Evolutionary conservation across 148 eudicot species (phyloP).

Genomic region (Camellia sinensis): DNA sequence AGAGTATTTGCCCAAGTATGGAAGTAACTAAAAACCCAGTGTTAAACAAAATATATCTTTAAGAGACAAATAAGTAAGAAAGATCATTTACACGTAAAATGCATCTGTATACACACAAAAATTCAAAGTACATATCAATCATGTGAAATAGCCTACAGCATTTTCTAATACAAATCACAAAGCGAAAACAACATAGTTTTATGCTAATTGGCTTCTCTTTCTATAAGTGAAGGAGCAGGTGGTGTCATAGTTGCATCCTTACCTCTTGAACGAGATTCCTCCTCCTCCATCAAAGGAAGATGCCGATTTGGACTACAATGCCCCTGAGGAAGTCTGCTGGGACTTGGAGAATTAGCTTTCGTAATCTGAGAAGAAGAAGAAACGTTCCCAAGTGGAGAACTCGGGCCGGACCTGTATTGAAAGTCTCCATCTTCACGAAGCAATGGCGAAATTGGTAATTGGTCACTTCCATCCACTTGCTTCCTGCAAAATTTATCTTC

Average conservation of each 20-base stretch:
- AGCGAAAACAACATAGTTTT: background rate
- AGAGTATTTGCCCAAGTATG: background rate
- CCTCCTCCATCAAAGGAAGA: slow-evolving; percentile 33
- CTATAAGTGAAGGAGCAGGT: slow-evolving; percentile 30
- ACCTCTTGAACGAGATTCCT: slow-evolving; percentile 19
- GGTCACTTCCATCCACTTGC: slow-evolving; percentile 21
- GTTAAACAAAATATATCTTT: background rate
- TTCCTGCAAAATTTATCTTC: slow-evolving; percentile 62
- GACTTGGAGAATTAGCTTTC: slow-evolving; percentile 33
- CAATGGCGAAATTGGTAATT: slow-evolving; percentile 35
- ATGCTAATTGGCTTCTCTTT: slow-evolving; percentile 23
- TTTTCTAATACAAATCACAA: background rate
- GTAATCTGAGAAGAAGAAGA: slow-evolving; percentile 24
- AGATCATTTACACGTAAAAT: background rate
- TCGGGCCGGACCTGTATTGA: slow-evolving; percentile 34
- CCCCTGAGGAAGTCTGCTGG: slow-evolving; percentile 32
- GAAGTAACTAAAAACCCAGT: background rate
- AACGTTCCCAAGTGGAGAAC: slow-evolving; percentile 37
- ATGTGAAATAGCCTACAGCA: background rate
- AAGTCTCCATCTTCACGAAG: slow-evolving; percentile 38
- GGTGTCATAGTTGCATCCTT: slow-evolving; percentile 31
- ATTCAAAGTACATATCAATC: background rate
- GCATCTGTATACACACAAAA: background rate
- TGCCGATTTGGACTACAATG: slow-evolving; percentile 23
- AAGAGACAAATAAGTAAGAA: background rate